These are phyloP conservation scores for Xylaria hypoxylon DNA, from an alignment of 2,329 filamentous ascomycete species.

Conservation along the genomic window DNA sequence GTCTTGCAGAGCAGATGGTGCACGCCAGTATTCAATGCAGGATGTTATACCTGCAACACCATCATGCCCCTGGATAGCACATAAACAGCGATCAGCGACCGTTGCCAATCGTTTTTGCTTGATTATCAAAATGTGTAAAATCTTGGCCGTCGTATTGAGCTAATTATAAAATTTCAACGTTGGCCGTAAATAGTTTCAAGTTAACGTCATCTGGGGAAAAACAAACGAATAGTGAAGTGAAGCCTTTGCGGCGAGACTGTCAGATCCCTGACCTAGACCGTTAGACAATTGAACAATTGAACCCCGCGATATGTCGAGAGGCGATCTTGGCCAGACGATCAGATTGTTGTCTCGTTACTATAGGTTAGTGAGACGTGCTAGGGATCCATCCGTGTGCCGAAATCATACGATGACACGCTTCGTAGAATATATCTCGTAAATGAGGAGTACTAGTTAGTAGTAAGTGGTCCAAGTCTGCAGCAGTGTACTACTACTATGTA, in stretches of 20 bases:
- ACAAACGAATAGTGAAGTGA: background rate
- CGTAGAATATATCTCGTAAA: slow-evolving; percentile 11
- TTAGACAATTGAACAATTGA: slow-evolving; percentile 7
- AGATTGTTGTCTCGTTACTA: background rate
- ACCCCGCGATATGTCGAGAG: slow-evolving; percentile 12
- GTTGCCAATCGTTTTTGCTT: slow-evolving; percentile 14
- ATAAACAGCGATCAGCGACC: slow-evolving; percentile 11
- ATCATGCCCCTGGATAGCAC: slow-evolving; percentile 27
- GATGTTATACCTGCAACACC: slow-evolving; percentile 33
- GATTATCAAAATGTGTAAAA: background rate
- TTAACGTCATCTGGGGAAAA: background rate
- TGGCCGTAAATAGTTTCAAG: background rate
- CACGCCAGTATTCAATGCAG: slow-evolving; percentile 34
- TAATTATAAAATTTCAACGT: background rate
- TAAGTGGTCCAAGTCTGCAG: background rate
- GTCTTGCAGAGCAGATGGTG: slow-evolving; percentile 19
- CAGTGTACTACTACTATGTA: no score
- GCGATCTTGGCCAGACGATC: slow-evolving; percentile 10
- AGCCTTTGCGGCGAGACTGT: background rate
- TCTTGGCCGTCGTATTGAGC: slow-evolving; percentile 9
- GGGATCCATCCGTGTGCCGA: slow-evolving; percentile 7
- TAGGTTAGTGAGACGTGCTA: slow-evolving; percentile 4
- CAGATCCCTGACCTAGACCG: background rate
- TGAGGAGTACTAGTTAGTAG: slow-evolving; percentile 14
- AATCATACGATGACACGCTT: slow-evolving; percentile 31